Percentiles rank a stretch among this genome's conserved stretches.
Conservation (phyloP, 2,329 filamentous ascomycete genomes). For the Fusarium sp. region DNA sequence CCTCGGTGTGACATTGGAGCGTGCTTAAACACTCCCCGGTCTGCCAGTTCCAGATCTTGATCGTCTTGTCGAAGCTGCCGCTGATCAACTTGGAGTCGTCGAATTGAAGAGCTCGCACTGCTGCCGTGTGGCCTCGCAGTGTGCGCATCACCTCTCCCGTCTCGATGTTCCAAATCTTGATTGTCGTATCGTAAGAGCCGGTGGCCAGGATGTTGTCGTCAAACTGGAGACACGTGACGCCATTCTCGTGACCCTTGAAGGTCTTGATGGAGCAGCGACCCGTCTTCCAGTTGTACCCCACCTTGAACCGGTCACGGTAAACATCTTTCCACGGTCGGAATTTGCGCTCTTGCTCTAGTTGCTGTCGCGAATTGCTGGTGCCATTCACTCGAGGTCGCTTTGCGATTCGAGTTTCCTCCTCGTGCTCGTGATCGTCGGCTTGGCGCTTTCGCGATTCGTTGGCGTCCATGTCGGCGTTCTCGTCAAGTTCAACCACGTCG, state of each 20-base stretch:
- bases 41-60: slow-evolving; percentile 97
- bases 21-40: slow-evolving; percentile 90
- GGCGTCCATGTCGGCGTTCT: slow-evolving; percentile 37
- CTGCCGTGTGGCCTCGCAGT: slow-evolving; percentile 84
- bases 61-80: slow-evolving; percentile 87
- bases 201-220: slow-evolving; percentile 93
- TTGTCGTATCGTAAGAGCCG: slow-evolving; percentile 94
- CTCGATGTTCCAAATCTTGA: slow-evolving; percentile 97
- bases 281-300: slow-evolving; percentile 98
- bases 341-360: slow-evolving; percentile 62
- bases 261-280: slow-evolving; percentile 88
- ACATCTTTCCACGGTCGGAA: slow-evolving; percentile 93
- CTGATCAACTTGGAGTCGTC: slow-evolving; percentile 93
- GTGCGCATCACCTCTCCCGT: slow-evolving; percentile 90
- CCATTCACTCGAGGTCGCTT: slow-evolving; percentile 55
- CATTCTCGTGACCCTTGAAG: slow-evolving; percentile 89
- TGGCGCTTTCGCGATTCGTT: slow-evolving; percentile 55
- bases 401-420: slow-evolving; percentile 40
- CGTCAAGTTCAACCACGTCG: slow-evolving; percentile 46
- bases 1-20: slow-evolving; percentile 83
- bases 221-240: slow-evolving; percentile 71
- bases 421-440: slow-evolving; percentile 50
- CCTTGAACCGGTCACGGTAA: slow-evolving; percentile 94
- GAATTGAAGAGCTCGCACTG: slow-evolving; percentile 92
- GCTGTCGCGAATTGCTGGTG: slow-evolving; percentile 49